Conservation (phyloP, 257 asterid species). For the Agastache rugosa region DNA sequence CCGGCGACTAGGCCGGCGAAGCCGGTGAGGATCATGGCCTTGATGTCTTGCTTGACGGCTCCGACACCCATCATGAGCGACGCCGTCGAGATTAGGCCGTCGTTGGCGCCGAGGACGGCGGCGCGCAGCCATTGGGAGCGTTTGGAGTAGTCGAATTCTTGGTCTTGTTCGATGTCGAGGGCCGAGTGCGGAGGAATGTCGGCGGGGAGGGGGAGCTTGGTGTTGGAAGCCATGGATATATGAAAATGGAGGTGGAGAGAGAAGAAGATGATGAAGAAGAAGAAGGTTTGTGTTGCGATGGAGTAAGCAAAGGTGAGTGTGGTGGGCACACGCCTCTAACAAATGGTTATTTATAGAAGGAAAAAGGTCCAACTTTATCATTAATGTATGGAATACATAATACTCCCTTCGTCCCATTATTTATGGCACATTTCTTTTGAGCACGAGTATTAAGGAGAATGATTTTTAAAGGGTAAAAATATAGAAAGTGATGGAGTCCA, state of each 20-base stretch:
- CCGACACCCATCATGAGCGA: slow-evolving; percentile 92
- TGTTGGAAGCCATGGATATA: slow-evolving; percentile 38
- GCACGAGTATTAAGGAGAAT: too few species aligned
- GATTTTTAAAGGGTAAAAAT: too few species aligned
- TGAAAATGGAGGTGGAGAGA: not conserved
- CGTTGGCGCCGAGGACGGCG: slow-evolving; percentile 89
- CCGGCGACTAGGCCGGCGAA: slow-evolving; percentile 89
- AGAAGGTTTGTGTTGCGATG: not conserved
- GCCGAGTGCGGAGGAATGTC: too few species aligned
- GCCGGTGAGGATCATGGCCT: slow-evolving; percentile 75
- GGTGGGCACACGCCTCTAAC: slow-evolving; percentile 48
- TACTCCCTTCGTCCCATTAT: too few species aligned
- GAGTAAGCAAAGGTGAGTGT: slow-evolving; percentile 34
- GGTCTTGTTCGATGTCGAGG: slow-evolving; percentile 34
- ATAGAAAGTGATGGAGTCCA: too few species aligned
- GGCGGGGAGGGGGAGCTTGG: slow-evolving; percentile 32
- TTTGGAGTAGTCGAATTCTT: slow-evolving; percentile 56
- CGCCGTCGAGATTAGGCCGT: slow-evolving; percentile 78
- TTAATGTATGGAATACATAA: not conserved
- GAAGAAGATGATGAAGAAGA: too few species aligned
- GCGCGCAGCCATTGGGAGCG: slow-evolving; percentile 91
- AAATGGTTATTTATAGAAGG: slow-evolving; percentile 39
- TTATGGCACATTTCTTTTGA: too few species aligned
- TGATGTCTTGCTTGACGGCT: slow-evolving; percentile 76
- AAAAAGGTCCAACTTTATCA: not conserved